Evolutionary conservation across 371 early-diverging fungal species (phyloP), one percentile per base, ranked within the genome.

Genomic region (Rozella allomycis): DNA sequence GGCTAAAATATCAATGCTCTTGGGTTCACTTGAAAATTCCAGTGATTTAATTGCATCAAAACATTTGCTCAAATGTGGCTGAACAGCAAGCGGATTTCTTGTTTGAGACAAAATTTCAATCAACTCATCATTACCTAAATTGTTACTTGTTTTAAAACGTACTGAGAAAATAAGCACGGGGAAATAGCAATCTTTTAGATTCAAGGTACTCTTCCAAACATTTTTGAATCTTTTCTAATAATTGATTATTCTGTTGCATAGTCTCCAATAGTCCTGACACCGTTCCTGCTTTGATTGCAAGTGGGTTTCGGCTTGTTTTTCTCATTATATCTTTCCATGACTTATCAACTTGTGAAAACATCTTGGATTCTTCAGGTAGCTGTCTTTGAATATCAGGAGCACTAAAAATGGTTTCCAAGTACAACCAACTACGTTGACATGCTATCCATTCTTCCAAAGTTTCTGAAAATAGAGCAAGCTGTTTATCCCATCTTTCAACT

Each of bases 381-480:
- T 63, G 64, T 5, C 64, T 40, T 36, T 63, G 64, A 31, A 63
- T 63, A 32, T 63, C 64, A 0, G 64, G 64, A 2, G 64, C 64
- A 3, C 58, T 58, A 30, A 63, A 63, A 37, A 63, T 63, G 31
- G 49, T 52, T 30, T 63, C 64, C 10, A 63, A 45, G 34, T 63
- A 63, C 3, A 58, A 37, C 64, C 64, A 63, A 37, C 54, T 59
- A 16, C 60, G 35, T 38, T 63, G 64, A 38, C 64, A 63, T 2
- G 38, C 54, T 8, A 63, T 21, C 60, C 60, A 59, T 1, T 54
- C 58, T 2, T 63, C 64, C n/a, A 63, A 39, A 1, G 64, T 63
- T 31, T 63, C 60, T 1, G 60, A 19, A 30, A 63, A 63, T 17
- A 63, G 35, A n/a, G 38, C 26, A 13, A 63, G 52, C 45, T 49